A percentile compares a stretch with the other conserved stretches of the same genome.
Conservation (phyloP, 192 early-diverging fungal species). For the Backusella australiensis region DNA sequence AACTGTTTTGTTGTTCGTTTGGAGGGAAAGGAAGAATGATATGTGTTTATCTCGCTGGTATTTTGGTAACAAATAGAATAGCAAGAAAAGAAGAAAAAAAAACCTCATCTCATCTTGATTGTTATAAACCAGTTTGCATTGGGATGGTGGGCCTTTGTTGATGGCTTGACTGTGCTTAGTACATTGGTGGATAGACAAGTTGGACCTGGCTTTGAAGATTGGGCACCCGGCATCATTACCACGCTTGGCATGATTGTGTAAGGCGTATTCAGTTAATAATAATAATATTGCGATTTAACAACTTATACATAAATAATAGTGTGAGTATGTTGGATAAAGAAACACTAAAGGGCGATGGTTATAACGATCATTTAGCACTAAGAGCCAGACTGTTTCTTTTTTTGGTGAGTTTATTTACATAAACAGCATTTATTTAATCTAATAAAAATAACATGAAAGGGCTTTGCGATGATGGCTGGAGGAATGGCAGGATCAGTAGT, state of each 20-base stretch:
- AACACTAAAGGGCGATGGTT: constrained; percentile 10
- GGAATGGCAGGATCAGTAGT: constrained; percentile 15
- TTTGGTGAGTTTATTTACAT: not conserved
- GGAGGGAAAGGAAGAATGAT: constrained; percentile 10
- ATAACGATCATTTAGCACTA: not conserved
- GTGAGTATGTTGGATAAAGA: constrained; percentile 12
- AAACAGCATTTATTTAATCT: no score
- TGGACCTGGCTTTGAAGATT: constrained; percentile 25
- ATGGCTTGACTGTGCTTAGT: constrained; percentile 7
- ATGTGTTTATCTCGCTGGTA: constrained; percentile 22
- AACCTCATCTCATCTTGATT: not conserved
- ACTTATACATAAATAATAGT: not conserved
- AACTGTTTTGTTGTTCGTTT: constrained; percentile 16
- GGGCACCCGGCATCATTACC: constrained; percentile 17
- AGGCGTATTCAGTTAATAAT: not conserved
- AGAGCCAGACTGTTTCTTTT: constrained; percentile 5
- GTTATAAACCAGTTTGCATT: constrained; percentile 21
- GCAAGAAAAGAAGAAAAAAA: not conserved
- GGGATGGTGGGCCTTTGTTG: constrained; percentile 26
- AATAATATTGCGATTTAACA: no score
- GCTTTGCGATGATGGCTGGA: constrained; percentile 10
- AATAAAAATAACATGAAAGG: not conserved
- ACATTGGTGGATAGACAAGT: not conserved
- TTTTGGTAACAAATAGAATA: constrained; percentile 15
- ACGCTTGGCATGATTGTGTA: constrained; percentile 26